Base-by-base conservation (phyloP, 805 yeast genomes). In the Brettanomyces anomalus region DNA sequence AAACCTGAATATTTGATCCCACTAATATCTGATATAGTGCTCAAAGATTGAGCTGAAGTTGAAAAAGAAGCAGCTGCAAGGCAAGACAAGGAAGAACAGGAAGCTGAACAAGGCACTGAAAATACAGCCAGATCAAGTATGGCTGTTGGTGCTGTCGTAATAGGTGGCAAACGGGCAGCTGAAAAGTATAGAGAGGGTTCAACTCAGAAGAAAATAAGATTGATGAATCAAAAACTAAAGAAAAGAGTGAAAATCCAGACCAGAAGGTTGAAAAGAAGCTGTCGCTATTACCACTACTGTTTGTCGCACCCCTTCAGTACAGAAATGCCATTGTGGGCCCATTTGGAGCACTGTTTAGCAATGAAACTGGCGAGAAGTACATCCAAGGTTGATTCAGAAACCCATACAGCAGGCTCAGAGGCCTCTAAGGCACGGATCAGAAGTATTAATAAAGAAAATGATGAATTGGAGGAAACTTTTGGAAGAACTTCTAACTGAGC, bases 1-100 rank as follows among this genome's bases (percentile, higher is more conserved):
- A 86, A 85, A 57, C 79, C 97, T 0, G 58, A 77, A 41, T 71
- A 78, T 38, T 68, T 93, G 41, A 72, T 78, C 5, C 95, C 96
- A 0, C 66, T 86, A 47, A 90, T 93, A 33, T 98, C 99, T 0
- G 94, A 93, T 54, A 85, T 93, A 42, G 72, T 76, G 0, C 74
- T 93, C 4, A 71, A 88, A 51, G 87, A 76, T 53, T 62, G 90
- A 39, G 67, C 80, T 0, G 93, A 84, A 41, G 75, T 81, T 6
- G 93, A 84, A 50, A 71, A 67, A 48, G 89, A 81, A 52, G 77
- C 81, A 26, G 44, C 56, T 39, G 68, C 66, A 4, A 61, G 55
- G 26, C 69, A 61, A 40, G 66, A 60, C 39, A 70, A 66, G 28
- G 67, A 66, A 18, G 64, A 61, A 21, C 34, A 40, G 14, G 60